Evolutionary conservation across 2,329 filamentous ascomycete genomes (phyloP).

Genomic region (Monosporascus sp.): DNA sequence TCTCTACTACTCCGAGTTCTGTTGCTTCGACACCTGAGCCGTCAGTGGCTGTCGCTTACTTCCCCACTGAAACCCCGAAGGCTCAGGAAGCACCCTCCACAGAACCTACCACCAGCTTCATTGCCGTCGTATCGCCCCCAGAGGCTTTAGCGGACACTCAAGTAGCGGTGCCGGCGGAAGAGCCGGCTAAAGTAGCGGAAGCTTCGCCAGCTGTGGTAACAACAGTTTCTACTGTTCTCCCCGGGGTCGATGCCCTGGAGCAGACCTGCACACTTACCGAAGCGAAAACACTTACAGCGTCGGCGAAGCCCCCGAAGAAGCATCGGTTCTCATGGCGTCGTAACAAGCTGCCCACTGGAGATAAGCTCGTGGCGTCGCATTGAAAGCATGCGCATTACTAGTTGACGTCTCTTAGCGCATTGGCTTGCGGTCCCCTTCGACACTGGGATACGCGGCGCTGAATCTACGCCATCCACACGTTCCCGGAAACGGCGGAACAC

Average conservation of each 20-base stretch:
- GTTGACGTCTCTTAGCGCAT: neutral
- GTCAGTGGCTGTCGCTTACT: neutral
- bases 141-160: neutral
- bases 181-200: neutral
- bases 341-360: neutral
- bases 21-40: constrained; percentile 9
- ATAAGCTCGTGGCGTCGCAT: neutral
- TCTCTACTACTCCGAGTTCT: constrained; percentile 17
- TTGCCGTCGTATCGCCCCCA: neutral
- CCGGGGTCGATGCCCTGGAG: neutral
- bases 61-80: neutral
- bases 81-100: neutral
- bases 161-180: neutral
- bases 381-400: neutral
- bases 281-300: neutral
- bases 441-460: too few species aligned
- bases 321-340: neutral
- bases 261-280: neutral
- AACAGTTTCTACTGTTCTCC: neutral
- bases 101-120: neutral
- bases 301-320: neutral
- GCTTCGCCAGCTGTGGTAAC: neutral
- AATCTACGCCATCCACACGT: too few species aligned
- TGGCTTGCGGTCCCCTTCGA: neutral
- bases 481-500: too few species aligned